A percentile compares a stretch with the other conserved stretches of the same genome.
These are phyloP conservation scores for Solioccasus polychromus DNA, from an alignment of 768 basidiomycete species.

Conservation along the genomic window DNA sequence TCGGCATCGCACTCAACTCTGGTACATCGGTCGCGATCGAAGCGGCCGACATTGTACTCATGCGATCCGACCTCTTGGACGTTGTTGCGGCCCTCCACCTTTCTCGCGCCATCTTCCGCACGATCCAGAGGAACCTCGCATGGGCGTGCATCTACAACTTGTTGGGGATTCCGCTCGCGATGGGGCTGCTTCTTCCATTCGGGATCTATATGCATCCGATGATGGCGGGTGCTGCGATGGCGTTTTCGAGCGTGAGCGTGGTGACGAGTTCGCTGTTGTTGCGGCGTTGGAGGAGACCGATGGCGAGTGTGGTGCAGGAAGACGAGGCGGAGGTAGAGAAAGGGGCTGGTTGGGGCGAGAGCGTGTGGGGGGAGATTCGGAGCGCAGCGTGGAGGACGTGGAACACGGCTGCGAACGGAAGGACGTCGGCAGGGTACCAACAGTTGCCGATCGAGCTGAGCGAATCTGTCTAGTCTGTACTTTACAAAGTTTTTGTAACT, in stretches of 20 bases:
- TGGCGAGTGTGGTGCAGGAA: conserved; percentile 66
- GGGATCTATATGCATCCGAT: conserved; percentile 95
- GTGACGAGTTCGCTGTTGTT: conserved; percentile 87
- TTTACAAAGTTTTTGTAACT: neutral
- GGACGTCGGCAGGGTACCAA: conserved; percentile 54
- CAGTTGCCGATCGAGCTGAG: conserved; percentile 71
- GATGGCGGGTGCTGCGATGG: conserved; percentile 99
- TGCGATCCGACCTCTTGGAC: conserved; percentile 95
- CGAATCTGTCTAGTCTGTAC: conserved; percentile 25
- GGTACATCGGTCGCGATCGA: conserved; percentile 98
- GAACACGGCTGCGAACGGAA: conserved; percentile 45
- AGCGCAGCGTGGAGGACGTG: conserved; percentile 45
- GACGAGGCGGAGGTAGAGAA: conserved; percentile 33
- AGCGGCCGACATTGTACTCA: conserved; percentile 96
- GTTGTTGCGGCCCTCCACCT: conserved; percentile 96
- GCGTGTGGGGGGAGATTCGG: conserved; percentile 38
- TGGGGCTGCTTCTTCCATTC: conserved; percentile 93
- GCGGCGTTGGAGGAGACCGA: conserved; percentile 78
- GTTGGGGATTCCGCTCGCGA: conserved; percentile 92
- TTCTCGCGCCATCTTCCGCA: conserved; percentile 81
- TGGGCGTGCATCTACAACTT: conserved; percentile 98
- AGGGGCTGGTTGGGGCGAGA: conserved; percentile 28
- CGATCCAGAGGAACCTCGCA: conserved; percentile 88
- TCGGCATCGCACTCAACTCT: conserved; percentile 94
- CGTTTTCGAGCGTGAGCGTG: conserved; percentile 94